Evolutionary conservation across 352 stramenopile species (phyloP), one percentile per base, ranked within the genome.

Genomic region (Pythium aristosporum): DNA sequence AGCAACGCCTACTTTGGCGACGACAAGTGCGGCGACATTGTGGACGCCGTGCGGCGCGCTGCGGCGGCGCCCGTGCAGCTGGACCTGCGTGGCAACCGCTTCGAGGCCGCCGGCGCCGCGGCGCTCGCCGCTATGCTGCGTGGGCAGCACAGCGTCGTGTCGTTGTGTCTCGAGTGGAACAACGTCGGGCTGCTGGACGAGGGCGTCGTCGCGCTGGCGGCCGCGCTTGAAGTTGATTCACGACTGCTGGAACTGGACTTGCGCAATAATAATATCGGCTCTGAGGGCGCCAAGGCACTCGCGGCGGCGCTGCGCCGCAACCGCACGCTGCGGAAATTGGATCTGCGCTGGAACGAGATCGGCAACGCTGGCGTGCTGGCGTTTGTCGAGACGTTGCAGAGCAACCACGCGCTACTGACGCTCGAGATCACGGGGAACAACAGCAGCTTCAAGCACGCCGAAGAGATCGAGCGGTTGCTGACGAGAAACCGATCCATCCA

Each of bases 291-390:
- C 16, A 83, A 77, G 30, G 73, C 77, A 2, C 70, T 96, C 2
- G 87, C 84, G 3, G 64, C 70, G 32, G 75, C 82, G 4, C 71
- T 96, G 5, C 42, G 36, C 37, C 68, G 74, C 10, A 96, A 96
- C 57, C 70, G 67, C 18, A 86, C 83, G 20, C 74, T 96, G 23
- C 68, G 79, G 36, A 76, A 87, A 32, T 68, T 96, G 30, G 87
- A 96, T 58, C 59, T 96, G 63, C 76, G 88, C 1, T 92, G 85
- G 82, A 96, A 94, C 57, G 82, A 91, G 60, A 71, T 96, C 53
- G 85, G 79, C 6, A 88, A 90, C 49, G 68, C 80, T 3, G 88
- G 88, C 0, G 85, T 85, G 1, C 57, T 90, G 15, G 82, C 85
- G 48, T 86, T 96, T 53, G 68, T 83, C 6, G 82, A 91, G 15